Evolutionary conservation across 345 rosid species (phyloP).

Genomic region (Eucalyptus brandiana): DNA sequence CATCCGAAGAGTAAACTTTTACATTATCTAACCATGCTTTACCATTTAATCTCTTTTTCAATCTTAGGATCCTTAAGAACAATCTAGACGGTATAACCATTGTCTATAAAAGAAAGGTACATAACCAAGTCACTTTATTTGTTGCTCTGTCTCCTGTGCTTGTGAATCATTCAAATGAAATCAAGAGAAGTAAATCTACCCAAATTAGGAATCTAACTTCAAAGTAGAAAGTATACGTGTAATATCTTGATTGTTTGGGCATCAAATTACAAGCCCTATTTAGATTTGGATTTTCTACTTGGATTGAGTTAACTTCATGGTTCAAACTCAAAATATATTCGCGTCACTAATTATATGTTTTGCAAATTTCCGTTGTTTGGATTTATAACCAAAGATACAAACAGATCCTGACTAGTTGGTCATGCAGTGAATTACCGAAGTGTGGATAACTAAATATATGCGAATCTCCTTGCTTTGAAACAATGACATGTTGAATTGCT

Average conservation of each 20-base stretch:
- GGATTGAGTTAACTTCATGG: too few relatives aligned
- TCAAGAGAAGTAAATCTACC: background rate
- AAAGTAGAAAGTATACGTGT: background rate
- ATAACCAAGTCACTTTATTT: background rate
- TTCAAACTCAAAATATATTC: background rate
- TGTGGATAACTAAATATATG: conserved; percentile 6
- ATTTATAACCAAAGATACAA: background rate
- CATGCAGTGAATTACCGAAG: conserved; percentile 1
- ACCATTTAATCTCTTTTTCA: background rate
- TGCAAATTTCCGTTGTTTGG: conserved; percentile 15
- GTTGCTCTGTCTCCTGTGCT: background rate
- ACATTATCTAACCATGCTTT: background rate
- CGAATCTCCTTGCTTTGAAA: background rate
- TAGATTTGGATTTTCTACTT: too few relatives aligned
- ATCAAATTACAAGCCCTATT: too few relatives aligned
- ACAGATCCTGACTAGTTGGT: conserved; percentile 10
- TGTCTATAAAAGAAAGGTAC: background rate
- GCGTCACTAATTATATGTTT: background rate
- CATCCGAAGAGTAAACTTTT: too few relatives aligned
- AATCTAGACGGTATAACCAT: too few relatives aligned
- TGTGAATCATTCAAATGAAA: background rate
- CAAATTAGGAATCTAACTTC: background rate
- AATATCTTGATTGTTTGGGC: background rate
- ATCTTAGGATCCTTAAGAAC: background rate
- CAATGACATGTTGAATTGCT: background rate